These are phyloP conservation scores for Tremella yokohamensis DNA, from an alignment of 768 basidiomycete species.

Conservation along the genomic window DNA sequence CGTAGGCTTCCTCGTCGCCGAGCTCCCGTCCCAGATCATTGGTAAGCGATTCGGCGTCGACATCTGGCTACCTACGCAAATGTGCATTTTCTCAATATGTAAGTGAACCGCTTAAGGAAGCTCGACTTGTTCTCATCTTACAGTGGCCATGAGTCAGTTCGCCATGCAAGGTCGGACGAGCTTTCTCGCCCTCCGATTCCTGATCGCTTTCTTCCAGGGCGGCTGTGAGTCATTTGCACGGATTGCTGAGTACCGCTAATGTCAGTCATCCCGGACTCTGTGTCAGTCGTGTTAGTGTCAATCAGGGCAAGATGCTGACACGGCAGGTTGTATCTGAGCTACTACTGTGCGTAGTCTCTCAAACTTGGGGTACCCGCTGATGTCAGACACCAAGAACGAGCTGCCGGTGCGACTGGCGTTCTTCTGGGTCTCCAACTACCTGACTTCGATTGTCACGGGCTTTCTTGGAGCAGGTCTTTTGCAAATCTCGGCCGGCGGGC, in stretches of 20 bases:
- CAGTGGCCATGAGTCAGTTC: constrained; percentile 59
- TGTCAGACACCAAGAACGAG: constrained; percentile 31
- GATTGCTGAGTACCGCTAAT: too few species aligned
- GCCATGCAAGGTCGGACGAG: constrained; percentile 59
- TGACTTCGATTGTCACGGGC: constrained; percentile 54
- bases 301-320: too few species aligned
- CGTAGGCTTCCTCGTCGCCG: constrained; percentile 54
- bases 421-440: constrained; percentile 60
- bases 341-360: too few species aligned
- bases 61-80: constrained; percentile 53
- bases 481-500: constrained; percentile 57
- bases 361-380: constrained; percentile 32
- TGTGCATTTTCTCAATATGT: constrained; percentile 56
- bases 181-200: constrained; percentile 59
- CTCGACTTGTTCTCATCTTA: too few species aligned
- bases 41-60: constrained; percentile 68
- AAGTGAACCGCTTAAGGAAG: too few species aligned
- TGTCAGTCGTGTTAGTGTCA: too few species aligned
- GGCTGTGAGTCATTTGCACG: background rate
- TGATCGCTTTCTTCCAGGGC: constrained; percentile 14
- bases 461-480: constrained; percentile 68
- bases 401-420: constrained; percentile 66
- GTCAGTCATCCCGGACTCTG: too few species aligned
- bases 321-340: too few species aligned
- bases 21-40: constrained; percentile 66